Evolutionary conservation across 106 monocot genomes (phyloP).

Genomic region (Dendrobium huoshanense): DNA sequence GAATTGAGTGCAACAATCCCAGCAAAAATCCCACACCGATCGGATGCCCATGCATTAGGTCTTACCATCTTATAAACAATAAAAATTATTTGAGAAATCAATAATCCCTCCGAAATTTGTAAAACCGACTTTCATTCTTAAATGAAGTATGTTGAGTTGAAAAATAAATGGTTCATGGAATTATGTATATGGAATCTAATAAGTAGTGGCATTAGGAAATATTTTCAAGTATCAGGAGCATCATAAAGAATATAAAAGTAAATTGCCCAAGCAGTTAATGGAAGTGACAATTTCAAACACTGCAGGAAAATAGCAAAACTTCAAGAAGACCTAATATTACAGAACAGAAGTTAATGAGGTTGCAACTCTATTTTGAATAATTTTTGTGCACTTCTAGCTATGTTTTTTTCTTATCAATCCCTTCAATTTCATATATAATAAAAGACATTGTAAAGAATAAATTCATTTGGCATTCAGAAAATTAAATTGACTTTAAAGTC

Average conservation of each 20-base stretch:
- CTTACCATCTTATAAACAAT: neutral
- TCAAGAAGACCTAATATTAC: neutral
- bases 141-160: neutral
- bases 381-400: neutral
- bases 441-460: neutral
- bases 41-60: neutral
- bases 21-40: neutral
- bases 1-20: neutral
- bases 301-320: neutral
- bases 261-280: neutral
- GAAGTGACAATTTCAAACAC: neutral
- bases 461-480: neutral
- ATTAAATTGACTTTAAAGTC: neutral
- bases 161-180: neutral
- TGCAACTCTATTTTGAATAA: neutral
- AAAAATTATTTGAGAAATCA: neutral
- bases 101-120: neutral
- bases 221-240: neutral
- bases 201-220: neutral
- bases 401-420: neutral
- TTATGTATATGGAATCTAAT: neutral
- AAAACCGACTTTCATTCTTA: neutral
- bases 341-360: neutral
- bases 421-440: neutral
- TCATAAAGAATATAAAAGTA: neutral